These are phyloP conservation scores for Ceratocystis smalleyi DNA, from an alignment of 2,329 filamentous ascomycete genomes.

Conservation along the genomic window DNA sequence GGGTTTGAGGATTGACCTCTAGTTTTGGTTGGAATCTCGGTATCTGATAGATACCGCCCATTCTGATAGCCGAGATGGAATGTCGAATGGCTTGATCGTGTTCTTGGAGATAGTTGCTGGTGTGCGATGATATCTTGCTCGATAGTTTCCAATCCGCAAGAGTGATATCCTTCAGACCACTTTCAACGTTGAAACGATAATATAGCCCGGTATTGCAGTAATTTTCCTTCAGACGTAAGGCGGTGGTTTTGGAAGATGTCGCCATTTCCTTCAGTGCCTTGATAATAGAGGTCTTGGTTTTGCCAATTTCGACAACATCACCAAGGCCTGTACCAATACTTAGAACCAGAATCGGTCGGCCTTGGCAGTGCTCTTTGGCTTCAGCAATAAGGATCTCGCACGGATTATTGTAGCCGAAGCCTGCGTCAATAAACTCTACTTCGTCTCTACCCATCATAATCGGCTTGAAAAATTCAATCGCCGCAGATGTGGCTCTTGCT, in stretches of 20 bases:
- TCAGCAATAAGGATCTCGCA: constrained; percentile 22
- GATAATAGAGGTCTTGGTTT: constrained; percentile 5
- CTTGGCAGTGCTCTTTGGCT: constrained; percentile 20
- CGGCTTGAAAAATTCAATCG: constrained; percentile 23
- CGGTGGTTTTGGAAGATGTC: background rate
- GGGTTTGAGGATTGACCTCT: too few species aligned
- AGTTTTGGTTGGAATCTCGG: too few species aligned
- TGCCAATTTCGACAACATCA: constrained; percentile 17
- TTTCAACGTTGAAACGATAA: constrained; percentile 21
- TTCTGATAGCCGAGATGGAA: background rate
- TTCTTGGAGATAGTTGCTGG: constrained; percentile 19
- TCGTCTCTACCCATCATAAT: constrained; percentile 21
- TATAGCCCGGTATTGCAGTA: constrained; percentile 19
- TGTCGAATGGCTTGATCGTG: background rate
- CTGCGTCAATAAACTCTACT: constrained; percentile 23
- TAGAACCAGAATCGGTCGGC: constrained; percentile 17
- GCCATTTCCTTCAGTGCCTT: background rate
- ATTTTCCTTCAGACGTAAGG: constrained; percentile 10
- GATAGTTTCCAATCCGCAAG: constrained; percentile 21
- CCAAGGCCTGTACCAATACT: constrained; percentile 22
- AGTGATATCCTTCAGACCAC: constrained; percentile 21
- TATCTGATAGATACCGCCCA: too few species aligned
- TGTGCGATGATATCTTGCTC: constrained; percentile 19
- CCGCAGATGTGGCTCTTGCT: constrained; percentile 22
- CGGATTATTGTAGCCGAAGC: constrained; percentile 24